Evolutionary conservation across 257 asterid genomes (phyloP).

Genomic region (Plectranthus barbatus): DNA sequence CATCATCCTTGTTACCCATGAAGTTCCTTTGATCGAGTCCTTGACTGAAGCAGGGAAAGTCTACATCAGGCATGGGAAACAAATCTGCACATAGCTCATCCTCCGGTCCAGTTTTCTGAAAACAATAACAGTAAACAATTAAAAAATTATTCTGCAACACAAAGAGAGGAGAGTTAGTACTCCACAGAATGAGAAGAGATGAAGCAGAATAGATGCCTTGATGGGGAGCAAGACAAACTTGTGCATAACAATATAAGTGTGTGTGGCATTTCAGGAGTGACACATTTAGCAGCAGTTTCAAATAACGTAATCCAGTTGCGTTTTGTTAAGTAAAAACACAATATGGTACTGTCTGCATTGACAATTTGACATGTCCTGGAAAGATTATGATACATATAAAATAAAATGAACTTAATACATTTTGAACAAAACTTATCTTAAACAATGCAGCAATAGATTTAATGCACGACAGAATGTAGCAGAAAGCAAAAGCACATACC

Average conservation of each 20-base stretch:
- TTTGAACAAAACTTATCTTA: no score
- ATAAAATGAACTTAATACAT: no score
- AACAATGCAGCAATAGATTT: no score
- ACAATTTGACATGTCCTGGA: not conserved
- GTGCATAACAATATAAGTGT: not conserved
- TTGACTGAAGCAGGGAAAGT: conserved; percentile 23
- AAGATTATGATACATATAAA: no score
- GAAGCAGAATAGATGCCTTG: not conserved
- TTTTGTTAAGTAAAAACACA: not conserved
- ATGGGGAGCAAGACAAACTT: not conserved
- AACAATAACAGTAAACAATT: conserved; percentile 3
- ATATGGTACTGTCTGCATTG: no score
- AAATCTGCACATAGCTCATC: conserved; percentile 34
- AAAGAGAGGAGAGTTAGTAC: not conserved
- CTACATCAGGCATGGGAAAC: conserved; percentile 29
- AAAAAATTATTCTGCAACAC: not conserved
- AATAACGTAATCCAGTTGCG: not conserved
- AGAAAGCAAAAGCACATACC: no score
- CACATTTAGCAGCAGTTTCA: not conserved
- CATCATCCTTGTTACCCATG: conserved; percentile 21
- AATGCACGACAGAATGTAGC: no score
- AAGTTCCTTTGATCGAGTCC: conserved; percentile 25
- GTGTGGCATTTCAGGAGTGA: not conserved
- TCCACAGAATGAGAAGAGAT: not conserved
- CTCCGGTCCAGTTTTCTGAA: conserved; percentile 31